Evolutionary conservation across 75 land plant species (phyloP), one percentile per base, ranked within the genome.

Genomic region (Isoetes taiwanensis): DNA sequence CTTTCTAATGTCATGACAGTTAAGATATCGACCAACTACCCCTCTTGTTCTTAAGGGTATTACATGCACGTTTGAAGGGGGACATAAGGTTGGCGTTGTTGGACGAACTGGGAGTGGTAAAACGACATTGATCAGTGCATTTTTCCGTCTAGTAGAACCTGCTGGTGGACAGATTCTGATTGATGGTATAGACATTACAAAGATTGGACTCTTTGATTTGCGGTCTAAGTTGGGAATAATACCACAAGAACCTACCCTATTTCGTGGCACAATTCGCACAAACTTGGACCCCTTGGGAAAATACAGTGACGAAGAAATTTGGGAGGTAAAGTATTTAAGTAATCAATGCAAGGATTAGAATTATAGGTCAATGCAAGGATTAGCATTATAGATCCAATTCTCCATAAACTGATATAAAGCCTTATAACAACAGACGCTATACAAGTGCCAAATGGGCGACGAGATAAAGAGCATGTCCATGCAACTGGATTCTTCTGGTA

Each of bases 371-470:
- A n/a, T n/a, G n/a, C n/a, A n/a, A n/a, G n/a, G n/a, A n/a, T n/a
- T n/a, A n/a, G n/a, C n/a, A n/a, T n/a, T n/a, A n/a, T n/a, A n/a
- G n/a, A n/a, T n/a, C n/a, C n/a, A n/a, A n/a, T n/a, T n/a, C n/a
- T n/a, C n/a, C n/a, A n/a, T n/a, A n/a, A n/a, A n/a, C n/a, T n/a
- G n/a, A n/a, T n/a, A n/a, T n/a, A n/a, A n/a, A n/a, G n/a, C n/a
- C n/a, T n/a, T n/a, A n/a, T n/a, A 34, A 43, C 33, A 70, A 30
- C 65, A 93, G 99, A 78, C 80, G 52, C 84, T 94, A 23, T 90
- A 88, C 35, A 76, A 85, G 4, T 94, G 96, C 71, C 99, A 94
- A 43, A 78, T 94, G 5, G 77, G 80, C 58, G 80, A 88, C 33
- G 78, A 70, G 30, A 60, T 71, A 17, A 48, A 37, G 30, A 57